Conservation (phyloP, 306 rosid species). For the Sphenostylis stenocarpa region DNA sequence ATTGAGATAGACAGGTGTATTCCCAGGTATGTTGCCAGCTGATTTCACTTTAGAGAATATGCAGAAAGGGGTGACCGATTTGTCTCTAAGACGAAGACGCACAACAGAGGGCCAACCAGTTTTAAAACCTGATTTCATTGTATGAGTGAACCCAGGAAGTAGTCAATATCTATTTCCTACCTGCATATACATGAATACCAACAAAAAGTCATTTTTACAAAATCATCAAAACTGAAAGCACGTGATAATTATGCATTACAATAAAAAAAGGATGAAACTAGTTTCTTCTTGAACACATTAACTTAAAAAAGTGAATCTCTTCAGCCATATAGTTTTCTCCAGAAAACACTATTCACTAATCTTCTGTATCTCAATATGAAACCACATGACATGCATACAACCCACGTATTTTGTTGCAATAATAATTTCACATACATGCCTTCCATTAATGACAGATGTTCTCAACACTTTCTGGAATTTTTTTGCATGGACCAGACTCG, state of each 20-base stretch:
- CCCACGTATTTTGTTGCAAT: not conserved
- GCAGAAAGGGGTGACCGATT: constrained; percentile 69
- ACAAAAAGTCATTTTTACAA: not conserved
- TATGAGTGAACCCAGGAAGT: constrained; percentile 41
- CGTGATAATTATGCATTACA: not conserved
- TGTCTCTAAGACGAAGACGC: constrained; percentile 73
- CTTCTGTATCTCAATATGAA: constrained; percentile 8
- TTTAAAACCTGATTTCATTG: constrained; percentile 77
- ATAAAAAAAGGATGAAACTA: not conserved
- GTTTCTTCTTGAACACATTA: not conserved
- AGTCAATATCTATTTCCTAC: constrained; percentile 44
- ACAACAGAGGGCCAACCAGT: constrained; percentile 64
- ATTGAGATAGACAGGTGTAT: constrained; percentile 83
- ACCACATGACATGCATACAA: not conserved
- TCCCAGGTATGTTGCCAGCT: constrained; percentile 56
- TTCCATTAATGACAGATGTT: constrained; percentile 5
- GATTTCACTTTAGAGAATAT: constrained; percentile 71
- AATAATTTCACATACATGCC: constrained; percentile 13
- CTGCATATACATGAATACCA: constrained; percentile 37
- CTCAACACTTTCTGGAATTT: not conserved
- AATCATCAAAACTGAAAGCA: constrained; percentile 12
- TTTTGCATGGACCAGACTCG: constrained; percentile 6
- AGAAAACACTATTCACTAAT: not conserved
- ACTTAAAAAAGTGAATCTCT: constrained; percentile 24
- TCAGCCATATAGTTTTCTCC: constrained; percentile 3